These are phyloP conservation scores for Phytophthora pisi DNA, from an alignment of 352 stramenopile genomes.

Conservation along the genomic window DNA sequence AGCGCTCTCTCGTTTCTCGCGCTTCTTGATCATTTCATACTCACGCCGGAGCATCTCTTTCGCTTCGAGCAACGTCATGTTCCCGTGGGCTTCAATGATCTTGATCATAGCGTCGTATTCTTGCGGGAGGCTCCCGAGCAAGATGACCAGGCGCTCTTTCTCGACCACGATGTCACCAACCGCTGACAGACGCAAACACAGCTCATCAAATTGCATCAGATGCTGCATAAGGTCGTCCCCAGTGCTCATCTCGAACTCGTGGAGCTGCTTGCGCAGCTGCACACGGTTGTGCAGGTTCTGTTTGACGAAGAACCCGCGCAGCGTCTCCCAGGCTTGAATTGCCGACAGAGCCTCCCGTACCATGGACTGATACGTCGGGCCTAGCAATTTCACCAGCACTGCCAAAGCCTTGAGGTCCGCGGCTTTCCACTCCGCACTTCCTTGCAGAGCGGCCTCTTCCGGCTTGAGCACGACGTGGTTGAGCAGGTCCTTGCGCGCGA, in stretches of 20 bases:
- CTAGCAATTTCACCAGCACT: neutral
- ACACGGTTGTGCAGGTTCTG: conserved; percentile 5
- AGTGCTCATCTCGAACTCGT: neutral
- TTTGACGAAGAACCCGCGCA: neutral
- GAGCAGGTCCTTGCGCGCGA: neutral
- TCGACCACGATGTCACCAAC: neutral
- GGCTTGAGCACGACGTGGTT: neutral
- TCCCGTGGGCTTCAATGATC: neutral
- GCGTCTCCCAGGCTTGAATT: neutral
- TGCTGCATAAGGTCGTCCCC: neutral
- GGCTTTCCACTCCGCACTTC: neutral
- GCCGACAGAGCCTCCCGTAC: neutral
- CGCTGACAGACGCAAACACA: neutral
- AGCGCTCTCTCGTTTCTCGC: neutral
- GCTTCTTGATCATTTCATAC: neutral
- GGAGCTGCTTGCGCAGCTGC: conserved; percentile 1
- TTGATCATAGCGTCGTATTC: neutral
- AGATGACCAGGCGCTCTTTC: neutral
- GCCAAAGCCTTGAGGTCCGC: neutral
- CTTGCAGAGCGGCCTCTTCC: neutral
- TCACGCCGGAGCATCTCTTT: conserved; percentile 2
- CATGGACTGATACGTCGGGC: neutral
- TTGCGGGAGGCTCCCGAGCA: neutral
- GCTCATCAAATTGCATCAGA: conserved; percentile 1
- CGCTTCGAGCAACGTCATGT: neutral